A percentile compares a stretch with the other conserved stretches of the same genome.
These are phyloP conservation scores for Osmanthus fragrans DNA, from an alignment of 257 asterid genomes.

Conservation along the genomic window DNA sequence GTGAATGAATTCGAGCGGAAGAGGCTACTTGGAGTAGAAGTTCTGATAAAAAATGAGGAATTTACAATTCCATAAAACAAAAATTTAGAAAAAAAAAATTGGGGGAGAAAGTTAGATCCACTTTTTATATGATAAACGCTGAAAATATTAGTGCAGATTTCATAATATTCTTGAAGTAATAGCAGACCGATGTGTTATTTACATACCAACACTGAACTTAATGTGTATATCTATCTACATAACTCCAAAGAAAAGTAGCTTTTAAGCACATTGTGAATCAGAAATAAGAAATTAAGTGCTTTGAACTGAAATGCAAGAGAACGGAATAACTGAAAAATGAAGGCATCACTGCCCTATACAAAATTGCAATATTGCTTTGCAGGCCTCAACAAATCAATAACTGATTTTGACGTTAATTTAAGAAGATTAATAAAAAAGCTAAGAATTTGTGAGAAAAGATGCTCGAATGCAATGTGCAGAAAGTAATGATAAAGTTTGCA, in stretches of 20 bases:
- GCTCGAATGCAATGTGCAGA: neutral
- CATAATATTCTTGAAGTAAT: neutral
- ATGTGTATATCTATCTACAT: too few species aligned
- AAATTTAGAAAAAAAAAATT: neutral
- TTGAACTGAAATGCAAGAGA: neutral
- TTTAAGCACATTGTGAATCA: too few species aligned
- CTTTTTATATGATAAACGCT: neutral
- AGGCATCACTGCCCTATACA: neutral
- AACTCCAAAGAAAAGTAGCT: too few species aligned
- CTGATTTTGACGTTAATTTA: neutral
- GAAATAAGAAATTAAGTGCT: too few species aligned
- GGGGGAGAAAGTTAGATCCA: neutral
- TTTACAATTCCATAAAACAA: neutral
- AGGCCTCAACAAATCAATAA: neutral
- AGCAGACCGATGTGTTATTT: neutral
- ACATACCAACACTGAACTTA: neutral
- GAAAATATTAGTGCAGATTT: neutral
- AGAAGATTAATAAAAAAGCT: neutral
- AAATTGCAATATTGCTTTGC: neutral
- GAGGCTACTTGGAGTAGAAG: neutral
- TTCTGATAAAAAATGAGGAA: neutral
- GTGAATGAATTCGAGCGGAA: neutral
- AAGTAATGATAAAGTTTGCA: constrained; percentile 12
- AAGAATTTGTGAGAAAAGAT: neutral
- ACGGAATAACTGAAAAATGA: neutral